Evolutionary conservation across 106 monocot species (phyloP), one percentile per base, ranked within the genome.

Genomic region (Allium sativum): DNA sequence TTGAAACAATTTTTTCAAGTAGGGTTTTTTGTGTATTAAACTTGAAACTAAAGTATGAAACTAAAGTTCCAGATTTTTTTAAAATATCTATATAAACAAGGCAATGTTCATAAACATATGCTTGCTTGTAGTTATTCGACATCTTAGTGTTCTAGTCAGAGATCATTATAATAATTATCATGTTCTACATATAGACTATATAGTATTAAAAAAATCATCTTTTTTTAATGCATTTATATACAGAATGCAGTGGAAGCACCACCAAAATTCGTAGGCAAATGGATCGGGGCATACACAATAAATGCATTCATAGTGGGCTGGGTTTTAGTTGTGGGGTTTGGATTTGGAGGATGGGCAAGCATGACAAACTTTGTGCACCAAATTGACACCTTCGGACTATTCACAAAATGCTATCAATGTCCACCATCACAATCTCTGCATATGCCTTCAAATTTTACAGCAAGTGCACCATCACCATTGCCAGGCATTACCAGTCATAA

Each of bases 331-430:
- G 84, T 92, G 6, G 92, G 92, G 3, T 92, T 92, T 68, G 92
- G 92, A 8, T 77, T 92, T 52, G 92, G 92, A 8, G 92, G 92
- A 3, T 92, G 92, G 92, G 92, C 92, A 0, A 87, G 87, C 76
- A 75, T 92, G 62, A 87, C 87, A 41, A 92, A 92, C 74, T 92
- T 92, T 81, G 52, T 92, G 54, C 81, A 55, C 55, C 92, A 92
- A 51, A 81, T 92, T 44, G 64, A 92, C 56, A 77, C 81, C 0
- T 92, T 92, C 64, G 92, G 92, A 12, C 76, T 92, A 44, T 92
- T 92, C 74, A 78, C 87, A 21, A 92, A 92, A 61, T 92, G 92
- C 62, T 92, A 87, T 72, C 92, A 92, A 70, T 92, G 92, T 61
- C 79, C 87, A 18, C 72, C 74, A 13, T 77, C 81, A 0, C 66